These are phyloP conservation scores for Blastobotrys mokoenaii DNA, from an alignment of 805 yeast species.

Conservation along the genomic window DNA sequence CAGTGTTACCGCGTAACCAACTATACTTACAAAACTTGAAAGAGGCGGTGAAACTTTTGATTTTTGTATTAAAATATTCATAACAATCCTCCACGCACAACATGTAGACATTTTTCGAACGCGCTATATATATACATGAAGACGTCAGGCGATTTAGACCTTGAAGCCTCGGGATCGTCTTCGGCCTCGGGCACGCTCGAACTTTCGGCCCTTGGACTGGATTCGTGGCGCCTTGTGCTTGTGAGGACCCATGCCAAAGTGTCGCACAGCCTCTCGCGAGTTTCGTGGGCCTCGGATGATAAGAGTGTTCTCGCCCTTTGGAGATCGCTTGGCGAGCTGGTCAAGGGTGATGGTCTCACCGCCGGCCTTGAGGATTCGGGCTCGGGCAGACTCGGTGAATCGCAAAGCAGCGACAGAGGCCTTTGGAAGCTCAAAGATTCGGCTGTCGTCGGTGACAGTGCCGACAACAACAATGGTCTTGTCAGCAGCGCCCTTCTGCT, in stretches of 20 bases:
- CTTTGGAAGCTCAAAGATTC: slow-evolving; percentile 92
- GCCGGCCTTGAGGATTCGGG: slow-evolving; percentile 95
- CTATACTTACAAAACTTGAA: too few relatives aligned
- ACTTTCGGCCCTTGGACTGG: slow-evolving; percentile 96
- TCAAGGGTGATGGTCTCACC: slow-evolving; percentile 99
- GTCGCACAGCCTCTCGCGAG: slow-evolving; percentile 99
- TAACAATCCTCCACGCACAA: neutral
- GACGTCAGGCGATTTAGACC: slow-evolving; percentile 54
- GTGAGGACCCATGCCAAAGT: slow-evolving; percentile 99
- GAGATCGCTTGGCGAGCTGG: slow-evolving; percentile 98
- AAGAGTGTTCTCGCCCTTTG: slow-evolving; percentile 98
- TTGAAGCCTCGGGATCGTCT: slow-evolving; percentile 99
- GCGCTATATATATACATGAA: neutral
- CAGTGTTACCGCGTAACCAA: too few relatives aligned
- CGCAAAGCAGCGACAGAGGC: slow-evolving; percentile 97
- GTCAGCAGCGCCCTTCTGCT: slow-evolving; percentile 74
- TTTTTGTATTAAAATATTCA: too few relatives aligned
- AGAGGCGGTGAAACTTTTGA: too few relatives aligned
- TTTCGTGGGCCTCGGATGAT: slow-evolving; percentile 98
- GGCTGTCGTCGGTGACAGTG: slow-evolving; percentile 97
- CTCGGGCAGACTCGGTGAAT: slow-evolving; percentile 98
- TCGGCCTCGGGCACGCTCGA: slow-evolving; percentile 99
- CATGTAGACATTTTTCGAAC: neutral
- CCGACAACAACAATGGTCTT: slow-evolving; percentile 98
- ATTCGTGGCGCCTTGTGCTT: slow-evolving; percentile 99